Percentiles rank a stretch among this genome's conserved stretches.
Conservation (phyloP, 176 grass and related monocot genomes). For the Triticum aestivum region IWGSC_CS_RefSeq_v2.1 NC_057802.1:589984746-589985245, state of each 20-base stretch:
- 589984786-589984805: background rate
- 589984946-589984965: background rate
- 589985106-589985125: background rate
- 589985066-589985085: background rate
- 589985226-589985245: constrained; percentile 8
- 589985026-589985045: background rate
- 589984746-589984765: background rate
- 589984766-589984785: background rate
- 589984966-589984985: background rate
- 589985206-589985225: constrained; percentile 5
- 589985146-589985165: background rate
- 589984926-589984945: background rate
- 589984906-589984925: background rate
- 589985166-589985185: constrained; percentile 11
- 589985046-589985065: background rate
- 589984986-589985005: background rate
- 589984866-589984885: constrained; percentile 1
- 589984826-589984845: no score
- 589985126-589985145: background rate
- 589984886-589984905: background rate
- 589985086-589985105: background rate
- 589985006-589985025: background rate
- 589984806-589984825: background rate
- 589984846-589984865: background rate
- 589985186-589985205: background rate